Evolutionary conservation across 1,284 basidiomycete genomes (phyloP).

Genomic region (Rhodotorula sp.): DNA sequence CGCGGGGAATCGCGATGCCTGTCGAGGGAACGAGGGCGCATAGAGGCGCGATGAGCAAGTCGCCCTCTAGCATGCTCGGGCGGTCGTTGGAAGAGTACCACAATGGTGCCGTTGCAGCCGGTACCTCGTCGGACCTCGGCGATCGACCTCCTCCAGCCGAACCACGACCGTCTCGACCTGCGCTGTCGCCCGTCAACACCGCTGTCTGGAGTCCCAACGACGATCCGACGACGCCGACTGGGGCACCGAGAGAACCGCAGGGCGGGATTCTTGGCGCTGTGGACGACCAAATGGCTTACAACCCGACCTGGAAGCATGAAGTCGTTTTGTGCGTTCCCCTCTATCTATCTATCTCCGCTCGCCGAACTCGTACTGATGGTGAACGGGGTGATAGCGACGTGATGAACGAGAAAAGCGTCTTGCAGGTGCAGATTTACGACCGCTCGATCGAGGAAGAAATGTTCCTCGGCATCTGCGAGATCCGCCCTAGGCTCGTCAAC

Average conservation of each 20-base stretch:
- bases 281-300: conserved; percentile 57
- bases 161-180: conserved; percentile 3
- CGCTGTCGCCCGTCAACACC: conserved; percentile 21
- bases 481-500: conserved; percentile 84
- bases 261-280: conserved; percentile 10
- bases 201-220: conserved; percentile 11
- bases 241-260: conserved; percentile 6
- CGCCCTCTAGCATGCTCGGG: conserved; percentile 23
- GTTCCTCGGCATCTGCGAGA: conserved; percentile 87
- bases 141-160: neutral
- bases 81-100: conserved; percentile 24
- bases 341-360: neutral
- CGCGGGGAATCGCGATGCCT: neutral
- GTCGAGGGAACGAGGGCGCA: neutral
- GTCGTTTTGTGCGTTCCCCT: conserved; percentile 79
- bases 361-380: conserved; percentile 1
- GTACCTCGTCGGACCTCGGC: neutral
- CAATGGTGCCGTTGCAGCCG: neutral
- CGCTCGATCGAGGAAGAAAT: conserved; percentile 75
- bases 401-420: conserved; percentile 79
- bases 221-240: conserved; percentile 30
- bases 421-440: conserved; percentile 92
- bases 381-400: conserved; percentile 67
- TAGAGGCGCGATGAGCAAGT: conserved; percentile 5
- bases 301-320: conserved; percentile 98